Evolutionary conservation across 306 rosid species (phyloP).

Genomic region (Hippophae gyantsensis): DNA sequence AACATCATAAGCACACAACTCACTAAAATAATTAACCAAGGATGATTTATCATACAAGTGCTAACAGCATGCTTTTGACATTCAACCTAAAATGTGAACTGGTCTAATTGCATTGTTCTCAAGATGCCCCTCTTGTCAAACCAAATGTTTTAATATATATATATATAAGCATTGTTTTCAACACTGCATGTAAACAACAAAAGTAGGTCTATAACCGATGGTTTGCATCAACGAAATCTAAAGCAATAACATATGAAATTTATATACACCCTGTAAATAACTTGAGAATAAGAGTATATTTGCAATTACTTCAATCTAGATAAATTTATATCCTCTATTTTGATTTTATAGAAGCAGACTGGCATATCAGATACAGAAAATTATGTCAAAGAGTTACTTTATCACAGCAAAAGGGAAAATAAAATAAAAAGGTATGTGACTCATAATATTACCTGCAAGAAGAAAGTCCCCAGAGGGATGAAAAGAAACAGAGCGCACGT

Average conservation of each 20-base stretch:
- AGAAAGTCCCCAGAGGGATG: conserved; percentile 95
- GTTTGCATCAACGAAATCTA: no score
- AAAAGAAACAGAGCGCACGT: conserved; percentile 79
- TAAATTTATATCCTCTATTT: no score
- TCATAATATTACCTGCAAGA: conserved; percentile 50
- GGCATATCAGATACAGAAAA: background rate
- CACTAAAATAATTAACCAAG: conserved; percentile 3
- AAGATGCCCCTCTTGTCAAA: background rate
- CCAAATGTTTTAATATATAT: background rate
- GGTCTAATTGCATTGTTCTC: background rate
- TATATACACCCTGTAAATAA: no score
- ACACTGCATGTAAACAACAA: no score
- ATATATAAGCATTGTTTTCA: no score
- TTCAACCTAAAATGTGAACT: background rate
- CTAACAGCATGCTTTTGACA: background rate
- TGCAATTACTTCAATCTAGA: no score
- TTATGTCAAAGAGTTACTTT: conserved; percentile 2
- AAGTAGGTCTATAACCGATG: no score
- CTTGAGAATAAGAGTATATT: no score
- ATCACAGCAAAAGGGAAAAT: background rate
- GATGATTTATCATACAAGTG: background rate
- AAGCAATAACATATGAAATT: no score
- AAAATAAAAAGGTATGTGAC: conserved; percentile 1
- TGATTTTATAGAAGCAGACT: no score
- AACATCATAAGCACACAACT: conserved; percentile 9